Base-by-base conservation (phyloP, 2,329 filamentous ascomycete genomes). In the Lojkania enalia region DNA sequence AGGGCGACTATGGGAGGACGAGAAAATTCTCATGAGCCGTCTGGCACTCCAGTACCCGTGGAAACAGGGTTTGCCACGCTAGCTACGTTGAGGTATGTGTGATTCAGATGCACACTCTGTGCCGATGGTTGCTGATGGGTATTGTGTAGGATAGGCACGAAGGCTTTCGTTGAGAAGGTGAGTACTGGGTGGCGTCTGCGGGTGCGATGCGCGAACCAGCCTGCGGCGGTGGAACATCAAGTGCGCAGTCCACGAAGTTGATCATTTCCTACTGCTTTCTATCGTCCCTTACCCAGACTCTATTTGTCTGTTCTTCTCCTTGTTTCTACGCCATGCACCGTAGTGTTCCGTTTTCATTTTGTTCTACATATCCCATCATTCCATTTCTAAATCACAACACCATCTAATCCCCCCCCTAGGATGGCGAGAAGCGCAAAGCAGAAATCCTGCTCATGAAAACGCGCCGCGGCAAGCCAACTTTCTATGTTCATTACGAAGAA, bases 401-500 rank as follows among this genome's bases (percentile, higher is more conserved):
- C 25, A 15, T 18, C 55, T 64, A 51, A 64, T 50, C 48, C n/a
- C 12, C 4, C 13, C n/a, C 9, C 14, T 58, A 85, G 82, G 82
- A 96, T 70, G 90, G 90, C 49, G 85, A 91, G 63, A 81, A 87
- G 50, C 86, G 94, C 59, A 90, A 94, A 74, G 94, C 94, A 59
- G 94, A 99, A 70, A 96, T 99, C 52, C 76, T 99, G n/a, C 94
- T 90, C 47, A 95, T 97, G 58, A 86, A 88, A 64, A 88, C 91
- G 48, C 87, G 88, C 16, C 95, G 95, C 71, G 92, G 89, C 61
- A 86, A 87, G 13, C 86, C 89, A 29, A 87, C 88, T 43, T 96
- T 92, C 66, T 96, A 96, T 71, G 95, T 95, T 62, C 95, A 97
- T 70, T 97, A 96, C 69, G 90, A 96, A 65, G 95, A 95, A 63